phyloP scores from a whole-genome alignment of 108 stramenopile species.

The Nitzschia putrida region DNA sequence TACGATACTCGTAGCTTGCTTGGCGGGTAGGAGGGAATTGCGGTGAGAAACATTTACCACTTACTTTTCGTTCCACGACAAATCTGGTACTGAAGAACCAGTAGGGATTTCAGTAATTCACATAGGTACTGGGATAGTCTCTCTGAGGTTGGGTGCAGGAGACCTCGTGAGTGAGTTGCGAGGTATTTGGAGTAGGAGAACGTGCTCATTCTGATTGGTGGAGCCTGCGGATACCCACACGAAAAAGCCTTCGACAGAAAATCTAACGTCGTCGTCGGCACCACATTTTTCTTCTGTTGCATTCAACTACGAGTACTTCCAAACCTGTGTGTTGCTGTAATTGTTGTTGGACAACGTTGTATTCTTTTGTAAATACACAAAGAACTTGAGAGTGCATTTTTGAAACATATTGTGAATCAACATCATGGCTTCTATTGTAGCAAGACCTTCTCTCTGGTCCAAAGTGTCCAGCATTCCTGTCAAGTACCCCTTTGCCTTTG shows the following conservation, averaged over 20 bases:
- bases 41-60: constrained; percentile 26
- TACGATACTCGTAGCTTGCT: not conserved
- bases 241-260: too few relatives aligned
- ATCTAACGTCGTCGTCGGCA: too few relatives aligned
- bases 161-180: too few relatives aligned
- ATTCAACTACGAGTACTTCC: not conserved
- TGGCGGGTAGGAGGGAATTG: not conserved
- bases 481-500: constrained; percentile 82
- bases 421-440: constrained; percentile 12
- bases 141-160: too few relatives aligned
- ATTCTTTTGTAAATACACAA: too few relatives aligned
- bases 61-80: not conserved
- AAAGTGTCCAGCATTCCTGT: constrained; percentile 48
- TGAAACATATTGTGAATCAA: not conserved
- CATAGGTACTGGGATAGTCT: too few relatives aligned
- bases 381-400: not conserved
- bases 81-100: too few relatives aligned
- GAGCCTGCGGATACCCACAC: too few relatives aligned
- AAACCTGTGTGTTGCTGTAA: not conserved
- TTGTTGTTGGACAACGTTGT: not conserved
- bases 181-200: too few relatives aligned
- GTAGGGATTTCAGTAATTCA: too few relatives aligned
- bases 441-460: constrained; percentile 31
- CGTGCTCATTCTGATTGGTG: too few relatives aligned
- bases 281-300: not conserved